phyloP scores from a whole-genome alignment of 179 eudicot genomes.

The Corrigiola litoralis region DNA sequence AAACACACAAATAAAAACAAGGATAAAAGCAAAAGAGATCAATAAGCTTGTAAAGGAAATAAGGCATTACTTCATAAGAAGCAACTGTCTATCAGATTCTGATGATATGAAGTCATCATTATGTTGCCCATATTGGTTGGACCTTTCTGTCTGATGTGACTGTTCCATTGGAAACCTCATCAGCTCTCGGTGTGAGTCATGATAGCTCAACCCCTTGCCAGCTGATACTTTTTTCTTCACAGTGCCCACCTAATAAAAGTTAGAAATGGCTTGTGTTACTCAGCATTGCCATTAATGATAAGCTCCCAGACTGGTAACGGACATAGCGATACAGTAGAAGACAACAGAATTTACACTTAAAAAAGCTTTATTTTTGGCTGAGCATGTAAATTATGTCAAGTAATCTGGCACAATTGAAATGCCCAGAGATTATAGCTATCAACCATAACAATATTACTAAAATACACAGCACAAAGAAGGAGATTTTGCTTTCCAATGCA shows the following conservation, averaged over 20 bases:
- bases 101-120: constrained; percentile 79
- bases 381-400: no score
- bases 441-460: no score
- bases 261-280: constrained; percentile 12
- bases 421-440: no score
- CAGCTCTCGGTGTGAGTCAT: constrained; percentile 63
- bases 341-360: no score
- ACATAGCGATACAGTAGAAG: not conserved
- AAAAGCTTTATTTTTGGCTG: no score
- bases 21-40: not conserved
- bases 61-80: constrained; percentile 60
- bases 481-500: no score
- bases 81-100: constrained; percentile 82
- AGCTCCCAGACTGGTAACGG: not conserved
- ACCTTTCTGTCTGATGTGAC: constrained; percentile 45
- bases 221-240: constrained; percentile 59
- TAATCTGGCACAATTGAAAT: no score
- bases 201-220: constrained; percentile 52
- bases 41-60: not conserved
- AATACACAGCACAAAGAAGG: no score
- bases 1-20: not conserved
- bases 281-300: not conserved
- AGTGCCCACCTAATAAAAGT: constrained; percentile 59
- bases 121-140: constrained; percentile 50
- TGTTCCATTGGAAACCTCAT: constrained; percentile 68